Base-by-base conservation (phyloP, 495 filamentous ascomycete species). In the Penicillium nucicola region DNA sequence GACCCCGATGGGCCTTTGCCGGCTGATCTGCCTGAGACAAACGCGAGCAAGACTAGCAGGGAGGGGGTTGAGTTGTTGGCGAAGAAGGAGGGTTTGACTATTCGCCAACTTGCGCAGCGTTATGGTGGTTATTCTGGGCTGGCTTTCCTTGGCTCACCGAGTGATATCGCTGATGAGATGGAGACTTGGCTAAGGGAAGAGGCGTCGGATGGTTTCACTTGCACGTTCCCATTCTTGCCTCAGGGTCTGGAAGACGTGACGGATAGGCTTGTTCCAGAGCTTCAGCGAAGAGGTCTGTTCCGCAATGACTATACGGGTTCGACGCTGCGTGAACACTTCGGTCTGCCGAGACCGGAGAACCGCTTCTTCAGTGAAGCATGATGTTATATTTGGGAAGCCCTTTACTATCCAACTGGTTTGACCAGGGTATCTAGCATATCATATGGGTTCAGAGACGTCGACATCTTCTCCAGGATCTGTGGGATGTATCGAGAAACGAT, bases 161-260 rank as follows among this genome's bases (percentile, higher is more conserved):
- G 68, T 52, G 71, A 65, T 10, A 71, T 81, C 34, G 76, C 77
- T 0, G 75, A 78, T 7, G 73, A 77, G 46, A 71, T 77, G 69
- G 71, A 68, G 47, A 59, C 45, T 2, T 79, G 78, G 77, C 44
- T 81, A 42, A 45, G 45, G 4, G 67, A 78, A 45, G 76, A 72
- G 18, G 71, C 59, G 0, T 64, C 68, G 0, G 72, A 79, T 58
- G 77, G 76, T 0, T 74, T 77, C 40, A 77, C 73, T 9, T 66
- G 77, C 28, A 67, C 60, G 14, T 77, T 76, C 37, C 74, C 77
- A 0, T 77, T 74, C 47, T 48, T 80, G 52, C 78, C 78, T 0
- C 74, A 78, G 46, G 77, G 77, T 0, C 46, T 81, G 45, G 76
- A 79, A 23, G 78, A 75, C 50, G 76, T 79, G 0, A 69, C 67